phyloP scores from a whole-genome alignment of 2,329 filamentous ascomycete species.

The Hypoxylon sp. region DNA sequence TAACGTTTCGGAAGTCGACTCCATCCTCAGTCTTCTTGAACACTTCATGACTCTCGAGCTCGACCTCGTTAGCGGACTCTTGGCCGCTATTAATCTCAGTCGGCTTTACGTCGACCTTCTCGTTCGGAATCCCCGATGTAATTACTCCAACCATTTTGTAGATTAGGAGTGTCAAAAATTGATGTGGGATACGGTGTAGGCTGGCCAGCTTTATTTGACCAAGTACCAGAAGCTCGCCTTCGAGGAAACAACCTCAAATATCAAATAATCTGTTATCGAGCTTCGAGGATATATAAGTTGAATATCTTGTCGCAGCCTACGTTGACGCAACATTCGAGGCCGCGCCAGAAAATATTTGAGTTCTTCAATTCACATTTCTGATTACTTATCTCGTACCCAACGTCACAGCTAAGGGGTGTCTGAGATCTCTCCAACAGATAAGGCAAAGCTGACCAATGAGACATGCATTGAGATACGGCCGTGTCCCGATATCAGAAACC shows the following conservation, averaged over 20 bases:
- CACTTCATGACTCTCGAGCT: slow-evolving; percentile 55
- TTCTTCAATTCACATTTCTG: background rate
- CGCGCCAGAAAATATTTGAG: background rate
- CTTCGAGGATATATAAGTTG: background rate
- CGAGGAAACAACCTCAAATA: background rate
- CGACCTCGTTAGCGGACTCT: slow-evolving; percentile 28
- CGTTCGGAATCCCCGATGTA: slow-evolving; percentile 12
- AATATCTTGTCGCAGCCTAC: background rate
- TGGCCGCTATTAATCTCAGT: background rate
- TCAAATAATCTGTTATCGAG: background rate
- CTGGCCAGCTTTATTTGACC: background rate
- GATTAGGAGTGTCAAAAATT: background rate
- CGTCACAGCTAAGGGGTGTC: slow-evolving; percentile 12
- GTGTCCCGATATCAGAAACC: slow-evolving; percentile 3
- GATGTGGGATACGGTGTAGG: background rate
- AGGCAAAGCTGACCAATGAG: slow-evolving; percentile 11
- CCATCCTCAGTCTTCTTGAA: slow-evolving; percentile 61
- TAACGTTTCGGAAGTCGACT: slow-evolving; percentile 65
- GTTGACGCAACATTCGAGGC: background rate
- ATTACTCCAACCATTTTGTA: slow-evolving; percentile 20
- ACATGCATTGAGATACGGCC: background rate
- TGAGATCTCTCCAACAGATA: slow-evolving; percentile 25
- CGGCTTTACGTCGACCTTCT: slow-evolving; percentile 21
- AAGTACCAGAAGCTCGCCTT: background rate
- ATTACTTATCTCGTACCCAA: slow-evolving; percentile 20